Conservation (phyloP, 2,329 filamentous ascomycete genomes). For the Aspergillus aculeatus region DNA sequence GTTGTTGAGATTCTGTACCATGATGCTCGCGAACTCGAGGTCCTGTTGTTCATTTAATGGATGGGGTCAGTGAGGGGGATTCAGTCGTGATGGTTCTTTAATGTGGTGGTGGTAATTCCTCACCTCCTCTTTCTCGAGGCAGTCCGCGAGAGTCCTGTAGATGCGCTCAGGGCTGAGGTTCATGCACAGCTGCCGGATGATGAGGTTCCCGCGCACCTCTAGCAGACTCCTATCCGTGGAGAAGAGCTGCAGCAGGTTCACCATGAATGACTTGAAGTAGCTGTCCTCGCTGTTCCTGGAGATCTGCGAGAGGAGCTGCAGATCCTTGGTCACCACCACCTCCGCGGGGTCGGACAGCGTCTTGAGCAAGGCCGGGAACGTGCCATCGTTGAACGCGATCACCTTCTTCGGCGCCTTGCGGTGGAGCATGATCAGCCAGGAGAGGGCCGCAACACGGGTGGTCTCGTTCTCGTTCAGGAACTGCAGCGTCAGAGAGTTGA, state of each 20-base stretch:
- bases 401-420: slow-evolving; percentile 91
- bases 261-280: slow-evolving; percentile 98
- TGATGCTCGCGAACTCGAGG: slow-evolving; percentile 97
- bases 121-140: slow-evolving; percentile 88
- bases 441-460: slow-evolving; percentile 87
- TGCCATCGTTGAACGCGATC: slow-evolving; percentile 93
- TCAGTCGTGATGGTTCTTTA: slow-evolving; percentile 10
- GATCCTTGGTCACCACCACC: slow-evolving; percentile 89
- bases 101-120: slow-evolving; percentile 12
- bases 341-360: slow-evolving; percentile 94
- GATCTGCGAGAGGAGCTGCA: slow-evolving; percentile 92
- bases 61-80: neutral
- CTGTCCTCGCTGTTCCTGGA: slow-evolving; percentile 95
- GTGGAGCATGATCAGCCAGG: slow-evolving; percentile 97
- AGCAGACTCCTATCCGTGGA: slow-evolving; percentile 88
- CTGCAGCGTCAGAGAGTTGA: slow-evolving; percentile 86
- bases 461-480: slow-evolving; percentile 97
- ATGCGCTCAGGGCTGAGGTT: slow-evolving; percentile 92
- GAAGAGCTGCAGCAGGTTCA: slow-evolving; percentile 90
- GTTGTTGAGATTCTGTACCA: slow-evolving; percentile 99
- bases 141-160: slow-evolving; percentile 92
- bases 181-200: slow-evolving; percentile 91
- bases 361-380: slow-evolving; percentile 92
- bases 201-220: slow-evolving; percentile 90
- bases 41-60: slow-evolving; percentile 50